Conservation (phyloP, 106 monocot genomes). For the Apostasia shenzhenica region DNA sequence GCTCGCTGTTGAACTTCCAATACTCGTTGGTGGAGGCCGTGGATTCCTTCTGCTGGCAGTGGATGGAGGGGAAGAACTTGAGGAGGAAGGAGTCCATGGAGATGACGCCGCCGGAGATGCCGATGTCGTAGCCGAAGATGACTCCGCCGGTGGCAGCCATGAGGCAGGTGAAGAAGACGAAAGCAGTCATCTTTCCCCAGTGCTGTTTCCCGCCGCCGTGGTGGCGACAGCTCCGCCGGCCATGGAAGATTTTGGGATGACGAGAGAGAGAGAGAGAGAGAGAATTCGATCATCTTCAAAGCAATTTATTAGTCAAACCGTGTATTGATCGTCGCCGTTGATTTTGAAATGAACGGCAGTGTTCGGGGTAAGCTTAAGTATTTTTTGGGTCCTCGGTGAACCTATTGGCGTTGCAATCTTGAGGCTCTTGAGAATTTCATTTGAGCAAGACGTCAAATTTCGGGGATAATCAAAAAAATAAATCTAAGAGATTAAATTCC, state of each 20-base stretch:
- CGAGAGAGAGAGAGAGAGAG: not conserved
- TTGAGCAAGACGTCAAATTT: too few relatives aligned
- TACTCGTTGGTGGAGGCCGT: not conserved
- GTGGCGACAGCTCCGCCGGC: not conserved
- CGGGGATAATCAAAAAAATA: too few relatives aligned
- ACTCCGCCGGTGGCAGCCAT: slow-evolving; percentile 8
- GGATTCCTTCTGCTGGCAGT: not conserved
- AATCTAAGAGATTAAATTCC: too few relatives aligned
- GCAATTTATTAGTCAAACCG: too few relatives aligned
- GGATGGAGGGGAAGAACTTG: not conserved
- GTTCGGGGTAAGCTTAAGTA: too few relatives aligned
- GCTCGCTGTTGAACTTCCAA: slow-evolving; percentile 4
- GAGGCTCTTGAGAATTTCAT: too few relatives aligned
- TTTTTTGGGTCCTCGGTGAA: too few relatives aligned
- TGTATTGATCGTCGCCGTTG: too few relatives aligned
- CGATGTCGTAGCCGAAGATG: slow-evolving; percentile 12
- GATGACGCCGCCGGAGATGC: not conserved
- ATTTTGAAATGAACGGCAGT: too few relatives aligned
- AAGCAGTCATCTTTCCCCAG: not conserved
- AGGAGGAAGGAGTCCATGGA: slow-evolving; percentile 1
- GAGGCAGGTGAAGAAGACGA: slow-evolving; percentile 5
- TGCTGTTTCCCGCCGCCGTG: not conserved
- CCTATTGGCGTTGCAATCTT: too few relatives aligned
- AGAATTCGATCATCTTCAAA: too few relatives aligned
- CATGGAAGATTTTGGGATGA: not conserved